These are phyloP conservation scores for Pseudogymnoascus sp. DNA, from an alignment of 2,329 filamentous ascomycete genomes.

Conservation along the genomic window DNA sequence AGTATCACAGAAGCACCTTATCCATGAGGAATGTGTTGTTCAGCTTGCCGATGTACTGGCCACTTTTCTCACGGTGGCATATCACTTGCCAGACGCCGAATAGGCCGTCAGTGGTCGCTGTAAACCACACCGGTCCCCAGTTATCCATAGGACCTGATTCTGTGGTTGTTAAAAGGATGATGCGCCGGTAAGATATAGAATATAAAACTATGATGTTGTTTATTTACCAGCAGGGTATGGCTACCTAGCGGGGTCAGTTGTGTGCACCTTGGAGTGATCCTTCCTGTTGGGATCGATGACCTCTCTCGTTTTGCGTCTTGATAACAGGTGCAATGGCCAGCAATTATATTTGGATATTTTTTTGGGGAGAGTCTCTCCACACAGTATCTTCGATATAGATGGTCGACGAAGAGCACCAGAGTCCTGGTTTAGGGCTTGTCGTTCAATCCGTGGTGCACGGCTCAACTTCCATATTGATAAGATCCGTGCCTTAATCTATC, in stretches of 20 bases:
- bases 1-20: background rate
- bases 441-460: background rate
- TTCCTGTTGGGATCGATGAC: background rate
- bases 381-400: background rate
- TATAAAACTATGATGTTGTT: background rate
- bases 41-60: background rate
- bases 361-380: background rate
- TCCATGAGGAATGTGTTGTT: background rate
- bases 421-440: background rate
- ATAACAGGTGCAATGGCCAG: background rate
- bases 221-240: background rate
- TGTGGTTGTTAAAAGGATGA: background rate
- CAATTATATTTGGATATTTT: background rate
- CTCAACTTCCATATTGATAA: background rate
- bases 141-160: background rate
- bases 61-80: background rate
- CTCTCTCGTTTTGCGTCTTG: background rate
- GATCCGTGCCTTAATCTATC: slow-evolving; percentile 4
- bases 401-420: background rate
- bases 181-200: background rate
- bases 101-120: background rate
- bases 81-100: background rate
- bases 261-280: background rate
- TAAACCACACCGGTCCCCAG: background rate
- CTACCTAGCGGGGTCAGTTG: background rate